Evolutionary conservation across 306 rosid species (phyloP), one percentile per base, ranked within the genome.

Genomic region (Dalbergia cochinchinensis): DNA sequence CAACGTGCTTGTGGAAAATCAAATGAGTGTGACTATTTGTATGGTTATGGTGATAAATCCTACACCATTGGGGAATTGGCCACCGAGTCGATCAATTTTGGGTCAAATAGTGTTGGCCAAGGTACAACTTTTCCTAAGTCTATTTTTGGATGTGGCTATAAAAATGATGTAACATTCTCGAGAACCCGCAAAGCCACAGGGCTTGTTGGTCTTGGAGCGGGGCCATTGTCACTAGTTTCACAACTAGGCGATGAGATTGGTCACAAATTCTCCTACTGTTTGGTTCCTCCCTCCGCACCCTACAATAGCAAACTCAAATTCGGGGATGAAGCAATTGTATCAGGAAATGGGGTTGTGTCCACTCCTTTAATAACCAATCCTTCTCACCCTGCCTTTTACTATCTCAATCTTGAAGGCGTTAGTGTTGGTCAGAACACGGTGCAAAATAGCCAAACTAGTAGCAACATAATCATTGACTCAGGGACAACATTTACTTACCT

Each of bases 191-290:
- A 12, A 7, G 33, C 58, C 14, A 5, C 13, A 3, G 84, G 84
- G 4, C 10, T 80, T 1, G 74, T 73, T 50, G 84, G 84, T 26
- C 84, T 80, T 63, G 84, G 84, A 0, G 19, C 65, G 1, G 84
- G 84, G 9, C 79, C 84, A 22, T 39, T 71, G 3, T 80, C 84
- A 3, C 64, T 80, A 7, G 61, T 74, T 18, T 64, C 69, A 4
- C 79, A 80, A 31, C 59, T 80, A 6, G 78, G 73, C 7, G 48
- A 10, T 16, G 14, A 63, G 54, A 72, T 72, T 39, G 67, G 61
- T 18, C 18, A 44, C 45, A 80, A 31, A 16, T 80, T 80, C 11
- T 80, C 79, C 0, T 73, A 80, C 22, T 73, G 79, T n/a, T 4
- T 80, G 79, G 60, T 80, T n/a, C 79, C 79, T 15, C 51, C 4